Percentiles rank a stretch among this genome's conserved stretches.
Evolutionary conservation across 140 eudicot species (phyloP).

Genomic region (Oenanthe javanica): DNA sequence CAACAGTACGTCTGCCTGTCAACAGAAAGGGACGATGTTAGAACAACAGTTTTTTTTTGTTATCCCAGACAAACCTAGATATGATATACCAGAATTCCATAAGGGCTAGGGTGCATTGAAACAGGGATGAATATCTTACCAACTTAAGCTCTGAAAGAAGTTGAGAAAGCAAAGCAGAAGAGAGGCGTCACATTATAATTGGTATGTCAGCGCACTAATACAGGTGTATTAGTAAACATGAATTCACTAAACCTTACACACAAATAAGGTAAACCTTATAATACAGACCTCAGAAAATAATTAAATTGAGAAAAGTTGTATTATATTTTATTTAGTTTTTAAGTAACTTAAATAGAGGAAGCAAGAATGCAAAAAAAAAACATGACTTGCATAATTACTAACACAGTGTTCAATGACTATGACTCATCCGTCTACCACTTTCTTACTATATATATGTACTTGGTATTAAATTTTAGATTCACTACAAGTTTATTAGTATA

Average conservation of each 20-base stretch:
- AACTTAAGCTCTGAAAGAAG: not conserved
- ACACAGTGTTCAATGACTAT: not conserved
- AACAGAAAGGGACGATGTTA: conserved; percentile 1
- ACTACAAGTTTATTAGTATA: not conserved
- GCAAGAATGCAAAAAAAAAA: not conserved
- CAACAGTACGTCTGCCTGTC: conserved; percentile 75
- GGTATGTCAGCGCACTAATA: not conserved
- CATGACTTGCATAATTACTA: not conserved
- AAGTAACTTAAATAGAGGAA: not conserved
- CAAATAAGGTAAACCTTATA: no score
- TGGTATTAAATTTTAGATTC: no score
- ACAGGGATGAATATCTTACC: not conserved
- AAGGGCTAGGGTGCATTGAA: not conserved
- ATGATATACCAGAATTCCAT: not conserved
- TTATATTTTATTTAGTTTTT: not conserved
- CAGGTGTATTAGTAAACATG: not conserved
- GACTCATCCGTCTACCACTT: not conserved
- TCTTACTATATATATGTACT: not conserved
- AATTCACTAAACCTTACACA: not conserved
- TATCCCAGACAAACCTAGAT: not conserved
- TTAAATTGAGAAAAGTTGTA: not conserved
- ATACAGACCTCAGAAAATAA: not conserved
- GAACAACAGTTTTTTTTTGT: not conserved
- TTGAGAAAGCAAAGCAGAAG: not conserved
- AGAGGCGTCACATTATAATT: not conserved